Base-by-base conservation (phyloP, 768 basidiomycete genomes). In the Bullera alba region DNA sequence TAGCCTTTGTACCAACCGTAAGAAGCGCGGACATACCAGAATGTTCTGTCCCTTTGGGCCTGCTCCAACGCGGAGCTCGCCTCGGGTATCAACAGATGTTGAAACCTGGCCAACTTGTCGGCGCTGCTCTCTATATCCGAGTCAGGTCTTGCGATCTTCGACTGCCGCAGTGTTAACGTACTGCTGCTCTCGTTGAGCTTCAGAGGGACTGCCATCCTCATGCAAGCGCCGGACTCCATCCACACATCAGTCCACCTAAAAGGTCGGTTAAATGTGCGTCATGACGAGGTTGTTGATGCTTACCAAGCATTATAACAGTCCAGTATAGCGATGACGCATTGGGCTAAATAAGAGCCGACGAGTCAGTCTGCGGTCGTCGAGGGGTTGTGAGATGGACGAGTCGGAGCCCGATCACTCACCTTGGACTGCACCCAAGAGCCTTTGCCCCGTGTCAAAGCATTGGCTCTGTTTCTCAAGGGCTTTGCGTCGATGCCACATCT, bases 401-500 rank as follows among this genome's bases (percentile, higher is more conserved):
- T 35, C 27, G n/a, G 7, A 8, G 15, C 3, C 1, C 22, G n/a
- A 1, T 8, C 2, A 43, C 57, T 43, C 36, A 60, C 58, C 58
- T 48, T 63, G 58, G 5, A 60, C 8, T 30, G 57, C 52, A 21
- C 60, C 45, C 22, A 64, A 27, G n/a, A 67, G 48, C 49, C 58
- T 56, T 41, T 57, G 49, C 3, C 60, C 62, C 7, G 35, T 29
- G 29, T 63, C 62, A 34, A 67, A 46, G 25, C 45, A 47, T 6
- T 34, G 17, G 1, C 55, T 22, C 6, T 57, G 46, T 4, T 28
- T 46, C 32, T 57, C 50, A 25, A 59, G 59, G 15, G 65, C 54
- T 28, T 63, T 63, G 15, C 65, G 38, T 21, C 65, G 42, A 45
- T 67, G 65, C 65, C 65, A 67, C 16, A 61, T 16, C 45, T 63